Base-by-base conservation (phyloP, 495 filamentous ascomycete species). In the Parachaetomium inaequale region DNA sequence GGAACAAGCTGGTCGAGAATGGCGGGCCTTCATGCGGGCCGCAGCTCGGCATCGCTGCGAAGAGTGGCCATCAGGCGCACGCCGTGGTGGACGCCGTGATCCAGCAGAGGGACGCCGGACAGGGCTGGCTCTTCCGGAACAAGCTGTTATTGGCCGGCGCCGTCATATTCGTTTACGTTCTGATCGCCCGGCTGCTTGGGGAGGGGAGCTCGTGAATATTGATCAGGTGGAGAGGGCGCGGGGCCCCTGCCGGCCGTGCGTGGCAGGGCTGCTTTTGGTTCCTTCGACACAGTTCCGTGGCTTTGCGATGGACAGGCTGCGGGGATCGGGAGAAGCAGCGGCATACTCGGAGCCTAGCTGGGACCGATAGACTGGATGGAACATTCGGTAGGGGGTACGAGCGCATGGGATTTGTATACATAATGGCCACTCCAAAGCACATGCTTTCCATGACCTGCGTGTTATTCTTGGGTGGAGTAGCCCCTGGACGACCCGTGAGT, bases 111-210 rank as follows among this genome's bases (percentile, higher is more conserved):
- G 89, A 92, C 66, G 90, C 87, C 10, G 89, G 93, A 1, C 86
- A 89, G 59, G 83, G 91, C 46, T 96, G 92, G 92, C 70, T 92
- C 43, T 77, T 82, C 59, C 83, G 87, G 58, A 87, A 96, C 75
- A 92, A 90, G 75, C 72, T 93, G 53, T 77, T 87, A 66, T 77
- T 96, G 38, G 82, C 82, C 4, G 80, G 87, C 17, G 85, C 75
- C 1, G 69, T 88, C 12, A 72, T 96, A 38, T 88, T 96, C 66
- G 76, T 85, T 7, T 96, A 93, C 74, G 91, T 92, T 14, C 72
- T 96, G 51, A 77, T 96, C 32, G 86, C 89, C 21, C 79, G 93
- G 70, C 69, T 93, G 29, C 74, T 95, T 6, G 89, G 77, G 40
- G 77, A 78, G 55, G 76, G 66, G 5, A 36, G n/a, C 49, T 46